These are phyloP conservation scores for Coelastrella sp. DNA, from an alignment of 139 green algal genomes.

Conservation along the genomic window DNA sequence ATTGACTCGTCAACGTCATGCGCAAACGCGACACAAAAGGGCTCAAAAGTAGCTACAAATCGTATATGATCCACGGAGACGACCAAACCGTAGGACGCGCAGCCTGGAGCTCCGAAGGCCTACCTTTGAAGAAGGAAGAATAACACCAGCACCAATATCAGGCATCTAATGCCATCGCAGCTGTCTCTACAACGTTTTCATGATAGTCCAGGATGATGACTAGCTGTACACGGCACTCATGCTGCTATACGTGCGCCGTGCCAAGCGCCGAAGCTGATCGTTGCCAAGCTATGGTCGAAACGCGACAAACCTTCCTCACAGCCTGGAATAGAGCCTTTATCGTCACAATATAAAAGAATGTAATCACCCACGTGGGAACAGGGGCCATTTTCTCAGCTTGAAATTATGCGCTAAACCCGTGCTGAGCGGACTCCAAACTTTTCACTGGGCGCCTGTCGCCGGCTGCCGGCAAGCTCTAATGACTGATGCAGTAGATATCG, in stretches of 20 bases:
- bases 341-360: not conserved
- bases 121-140: not conserved
- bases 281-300: not conserved
- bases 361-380: not conserved
- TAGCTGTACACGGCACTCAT: not conserved
- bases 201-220: not conserved
- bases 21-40: not conserved
- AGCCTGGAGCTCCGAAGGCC: not conserved
- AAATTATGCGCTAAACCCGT: not conserved
- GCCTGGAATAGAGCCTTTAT: not conserved
- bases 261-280: constrained; percentile 9
- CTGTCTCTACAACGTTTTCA: not conserved
- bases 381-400: not conserved
- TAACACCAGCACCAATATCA: not conserved
- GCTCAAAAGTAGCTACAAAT: not conserved
- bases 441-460: not conserved
- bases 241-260: not conserved
- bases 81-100: not conserved
- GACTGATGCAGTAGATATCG: not conserved
- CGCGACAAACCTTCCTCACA: not conserved
- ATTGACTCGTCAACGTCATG: constrained; percentile 13
- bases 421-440: not conserved
- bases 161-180: not conserved
- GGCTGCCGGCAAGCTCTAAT: not conserved
- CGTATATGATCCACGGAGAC: not conserved